Base-by-base conservation (phyloP, 139 green algal genomes). In the Chlamydomonas incerta region DNA sequence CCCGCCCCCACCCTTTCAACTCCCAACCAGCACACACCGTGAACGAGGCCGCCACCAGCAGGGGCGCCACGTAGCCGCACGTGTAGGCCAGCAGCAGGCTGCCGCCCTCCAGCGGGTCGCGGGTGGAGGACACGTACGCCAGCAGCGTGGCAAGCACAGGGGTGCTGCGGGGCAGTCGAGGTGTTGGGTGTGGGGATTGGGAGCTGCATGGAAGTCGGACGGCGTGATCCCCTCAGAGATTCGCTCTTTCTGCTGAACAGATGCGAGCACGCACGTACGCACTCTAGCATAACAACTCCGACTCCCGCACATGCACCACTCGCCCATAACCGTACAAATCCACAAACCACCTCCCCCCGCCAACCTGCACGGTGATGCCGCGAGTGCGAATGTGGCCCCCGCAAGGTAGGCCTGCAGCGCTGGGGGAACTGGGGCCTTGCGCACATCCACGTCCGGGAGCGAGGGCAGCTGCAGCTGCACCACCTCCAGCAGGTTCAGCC, bases 61-160 rank as follows among this genome's bases (percentile, higher is more conserved):
- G 92, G 21, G 98, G 98, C 31, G 92, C 90, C 31, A 99, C 95
- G 85, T 99, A 99, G 33, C 98, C 98, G 26, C 88, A 90, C 10
- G 97, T 95, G 89, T 99, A 99, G 17, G 94, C 88, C 46, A 99
- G 91, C 50, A 99, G 93, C 87, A 99, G 93, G 13, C 66, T 77
- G n/a, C 91, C 96, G 9, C 96, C 97, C 72, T 88, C 46, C 34
- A 92, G 26, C 11, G 91, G 91, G 60, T 96, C 90, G 0, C 90
- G 63, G 5, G 91, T 93, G 17, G 95, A 92, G 2, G 94, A 93
- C 1, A 98, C 97, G 79, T 96, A 99, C 0, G 95, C 97, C 26
- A 99, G 92, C 50, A 99, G 88, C 0, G 97, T 98, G 1, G 97
- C 96, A 41, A 99, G 94, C 58, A 99, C 95, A 20, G 97, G 97